Conservation (phyloP, 345 rosid genomes). For the Turritis glabra region DNA sequence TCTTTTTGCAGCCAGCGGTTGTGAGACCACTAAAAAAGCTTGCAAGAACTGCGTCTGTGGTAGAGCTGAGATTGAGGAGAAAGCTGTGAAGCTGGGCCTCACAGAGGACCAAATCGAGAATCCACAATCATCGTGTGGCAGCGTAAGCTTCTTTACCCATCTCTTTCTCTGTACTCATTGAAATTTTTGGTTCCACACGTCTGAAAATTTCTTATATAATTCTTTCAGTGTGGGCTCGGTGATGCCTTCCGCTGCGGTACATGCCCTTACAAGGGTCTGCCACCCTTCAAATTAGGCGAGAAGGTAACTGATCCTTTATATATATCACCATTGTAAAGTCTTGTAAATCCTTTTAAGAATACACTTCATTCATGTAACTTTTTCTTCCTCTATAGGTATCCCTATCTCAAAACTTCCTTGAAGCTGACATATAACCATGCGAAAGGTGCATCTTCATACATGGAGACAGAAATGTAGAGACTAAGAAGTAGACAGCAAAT, state of each 20-base stretch:
- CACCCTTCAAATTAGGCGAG: slow-evolving; percentile 85
- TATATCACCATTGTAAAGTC: neutral
- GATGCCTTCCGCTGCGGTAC: slow-evolving; percentile 96
- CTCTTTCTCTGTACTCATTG: neutral
- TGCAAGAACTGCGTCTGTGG: slow-evolving; percentile 97
- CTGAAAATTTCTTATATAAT: neutral
- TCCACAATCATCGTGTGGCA: slow-evolving; percentile 98
- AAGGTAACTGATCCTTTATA: slow-evolving; percentile 54
- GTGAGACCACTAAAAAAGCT: slow-evolving; percentile 89
- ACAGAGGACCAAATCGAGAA: slow-evolving; percentile 75
- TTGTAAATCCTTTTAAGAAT: neutral
- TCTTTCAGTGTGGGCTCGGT: slow-evolving; percentile 86
- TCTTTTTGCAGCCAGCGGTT: slow-evolving; percentile 62
- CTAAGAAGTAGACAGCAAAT: too few species aligned
- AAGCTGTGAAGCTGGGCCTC: slow-evolving; percentile 66
- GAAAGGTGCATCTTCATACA: slow-evolving; percentile 15
- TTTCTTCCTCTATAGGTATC: slow-evolving; percentile 55
- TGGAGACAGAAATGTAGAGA: too few species aligned
- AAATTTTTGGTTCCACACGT: neutral
- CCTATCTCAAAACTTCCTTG: slow-evolving; percentile 71
- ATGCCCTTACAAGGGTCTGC: slow-evolving; percentile 95
- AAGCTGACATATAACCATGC: slow-evolving; percentile 61
- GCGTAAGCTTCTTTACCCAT: slow-evolving; percentile 47
- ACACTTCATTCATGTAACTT: neutral
- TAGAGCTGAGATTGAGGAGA: slow-evolving; percentile 94